Evolutionary conservation across 768 basidiomycete genomes (phyloP).

Genomic region (Thelephora ganbajun): DNA sequence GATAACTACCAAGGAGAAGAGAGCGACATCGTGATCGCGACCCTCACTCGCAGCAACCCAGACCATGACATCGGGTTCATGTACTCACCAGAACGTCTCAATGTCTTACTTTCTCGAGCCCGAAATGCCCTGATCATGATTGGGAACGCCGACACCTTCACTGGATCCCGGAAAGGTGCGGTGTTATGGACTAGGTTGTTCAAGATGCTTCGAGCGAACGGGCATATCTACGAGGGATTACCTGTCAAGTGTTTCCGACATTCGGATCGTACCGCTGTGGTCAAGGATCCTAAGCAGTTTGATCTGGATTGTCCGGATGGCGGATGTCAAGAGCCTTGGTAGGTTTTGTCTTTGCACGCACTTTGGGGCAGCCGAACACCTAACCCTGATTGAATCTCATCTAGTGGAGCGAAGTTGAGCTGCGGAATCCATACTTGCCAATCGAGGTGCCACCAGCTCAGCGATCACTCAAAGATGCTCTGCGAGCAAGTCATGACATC

Average conservation of each 20-base stretch:
- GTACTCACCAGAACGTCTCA: slow-evolving; percentile 53
- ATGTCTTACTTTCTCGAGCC: slow-evolving; percentile 58
- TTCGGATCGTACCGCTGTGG: slow-evolving; percentile 22
- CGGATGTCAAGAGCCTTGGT: slow-evolving; percentile 51
- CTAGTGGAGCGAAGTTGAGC: slow-evolving; percentile 32
- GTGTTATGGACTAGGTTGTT: slow-evolving; percentile 41
- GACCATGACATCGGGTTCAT: slow-evolving; percentile 54
- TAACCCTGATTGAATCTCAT: neutral
- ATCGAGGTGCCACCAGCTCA: slow-evolving; percentile 45
- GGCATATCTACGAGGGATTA: slow-evolving; percentile 43
- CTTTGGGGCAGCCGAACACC: neutral
- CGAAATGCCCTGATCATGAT: slow-evolving; percentile 52
- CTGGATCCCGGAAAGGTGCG: slow-evolving; percentile 31
- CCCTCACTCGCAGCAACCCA: slow-evolving; percentile 46
- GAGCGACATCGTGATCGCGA: slow-evolving; percentile 50
- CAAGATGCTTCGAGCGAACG: slow-evolving; percentile 23
- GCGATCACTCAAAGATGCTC: slow-evolving; percentile 37
- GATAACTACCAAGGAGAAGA: slow-evolving; percentile 75
- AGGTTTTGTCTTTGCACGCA: slow-evolving; percentile 7
- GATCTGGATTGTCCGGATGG: slow-evolving; percentile 42
- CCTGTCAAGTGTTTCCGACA: slow-evolving; percentile 48
- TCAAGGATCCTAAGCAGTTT: slow-evolving; percentile 34
- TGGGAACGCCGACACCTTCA: slow-evolving; percentile 49
- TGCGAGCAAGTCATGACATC: slow-evolving; percentile 26
- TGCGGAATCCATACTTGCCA: slow-evolving; percentile 43